phyloP scores from a whole-genome alignment of 148 eudicot species.

The Amaranthus cruentus region DNA sequence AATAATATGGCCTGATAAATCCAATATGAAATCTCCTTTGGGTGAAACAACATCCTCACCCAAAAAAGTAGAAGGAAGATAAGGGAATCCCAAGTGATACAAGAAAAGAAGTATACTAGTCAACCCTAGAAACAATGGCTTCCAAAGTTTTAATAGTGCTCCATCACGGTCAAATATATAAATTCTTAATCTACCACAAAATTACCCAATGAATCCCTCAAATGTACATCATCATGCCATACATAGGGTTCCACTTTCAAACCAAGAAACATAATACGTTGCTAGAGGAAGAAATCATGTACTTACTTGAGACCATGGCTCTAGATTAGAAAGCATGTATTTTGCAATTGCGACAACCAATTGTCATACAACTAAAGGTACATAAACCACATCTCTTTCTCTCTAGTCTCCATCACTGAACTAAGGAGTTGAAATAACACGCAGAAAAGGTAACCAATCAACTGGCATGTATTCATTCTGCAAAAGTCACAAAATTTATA shows the following conservation, averaged over 20 bases:
- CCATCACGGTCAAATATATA: too few species aligned
- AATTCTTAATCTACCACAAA: neutral
- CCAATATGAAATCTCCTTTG: too few species aligned
- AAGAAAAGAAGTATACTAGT: too few species aligned
- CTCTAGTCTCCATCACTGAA: conserved; percentile 66
- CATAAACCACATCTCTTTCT: conserved; percentile 48
- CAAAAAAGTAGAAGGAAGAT: too few species aligned
- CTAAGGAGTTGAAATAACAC: conserved; percentile 63
- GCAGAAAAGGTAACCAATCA: conserved; percentile 75
- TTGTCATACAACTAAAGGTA: conserved; percentile 44
- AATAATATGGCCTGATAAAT: too few species aligned
- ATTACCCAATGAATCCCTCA: neutral
- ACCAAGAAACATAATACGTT: conserved; percentile 5
- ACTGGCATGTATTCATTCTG: conserved; percentile 73
- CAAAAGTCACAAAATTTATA: conserved; percentile 2
- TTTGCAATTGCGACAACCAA: conserved; percentile 46
- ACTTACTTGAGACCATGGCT: conserved; percentile 74
- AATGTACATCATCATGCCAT: neutral
- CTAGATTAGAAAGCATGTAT: conserved; percentile 44
- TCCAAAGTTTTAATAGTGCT: too few species aligned
- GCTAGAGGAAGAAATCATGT: conserved; percentile 1
- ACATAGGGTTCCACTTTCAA: neutral
- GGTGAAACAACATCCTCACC: too few species aligned
- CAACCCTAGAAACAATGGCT: too few species aligned
- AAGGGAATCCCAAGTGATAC: too few species aligned